Evolutionary conservation across 2,329 filamentous ascomycete genomes (phyloP).

Genomic region (Xylariaceae sp.): DNA sequence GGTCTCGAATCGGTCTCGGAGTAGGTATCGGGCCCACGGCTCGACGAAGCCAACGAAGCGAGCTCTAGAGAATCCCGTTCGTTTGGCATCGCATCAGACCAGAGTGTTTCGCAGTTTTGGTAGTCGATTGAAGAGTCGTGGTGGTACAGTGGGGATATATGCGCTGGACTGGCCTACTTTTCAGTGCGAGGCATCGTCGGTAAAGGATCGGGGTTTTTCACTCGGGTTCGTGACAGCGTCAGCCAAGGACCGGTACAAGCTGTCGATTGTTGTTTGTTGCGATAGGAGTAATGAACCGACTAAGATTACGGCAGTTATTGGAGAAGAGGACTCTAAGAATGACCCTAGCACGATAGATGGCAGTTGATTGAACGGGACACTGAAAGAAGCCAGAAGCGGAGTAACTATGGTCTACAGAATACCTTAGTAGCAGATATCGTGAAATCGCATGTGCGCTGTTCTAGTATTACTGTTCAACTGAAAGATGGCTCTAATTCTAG

Average conservation of each 20-base stretch:
- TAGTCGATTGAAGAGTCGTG: constrained; percentile 32
- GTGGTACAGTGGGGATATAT: constrained; percentile 5
- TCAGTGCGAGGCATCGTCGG: constrained; percentile 10
- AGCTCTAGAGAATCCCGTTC: constrained; percentile 92
- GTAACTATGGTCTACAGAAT: too few relatives aligned
- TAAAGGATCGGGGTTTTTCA: not conserved
- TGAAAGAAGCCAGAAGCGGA: too few relatives aligned
- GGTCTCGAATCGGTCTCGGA: constrained; percentile 69
- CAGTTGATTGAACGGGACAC: too few relatives aligned
- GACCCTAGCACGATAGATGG: too few relatives aligned
- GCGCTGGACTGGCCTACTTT: constrained; percentile 3
- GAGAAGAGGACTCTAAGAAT: too few relatives aligned
- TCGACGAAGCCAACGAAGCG: constrained; percentile 86
- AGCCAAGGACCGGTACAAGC: not conserved
- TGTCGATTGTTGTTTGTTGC: not conserved
- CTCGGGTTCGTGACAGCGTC: not conserved
- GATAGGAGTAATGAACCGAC: too few relatives aligned
- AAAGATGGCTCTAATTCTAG: too few relatives aligned
- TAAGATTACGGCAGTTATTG: too few relatives aligned
- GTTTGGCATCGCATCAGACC: constrained; percentile 31
- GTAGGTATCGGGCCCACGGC: constrained; percentile 54
- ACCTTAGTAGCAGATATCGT: too few relatives aligned
- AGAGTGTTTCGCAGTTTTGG: too few relatives aligned
- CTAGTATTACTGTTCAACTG: too few relatives aligned
- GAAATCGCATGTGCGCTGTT: too few relatives aligned